Conservation (phyloP, 345 rosid genomes). For the Populus pruinosa region DNA sequence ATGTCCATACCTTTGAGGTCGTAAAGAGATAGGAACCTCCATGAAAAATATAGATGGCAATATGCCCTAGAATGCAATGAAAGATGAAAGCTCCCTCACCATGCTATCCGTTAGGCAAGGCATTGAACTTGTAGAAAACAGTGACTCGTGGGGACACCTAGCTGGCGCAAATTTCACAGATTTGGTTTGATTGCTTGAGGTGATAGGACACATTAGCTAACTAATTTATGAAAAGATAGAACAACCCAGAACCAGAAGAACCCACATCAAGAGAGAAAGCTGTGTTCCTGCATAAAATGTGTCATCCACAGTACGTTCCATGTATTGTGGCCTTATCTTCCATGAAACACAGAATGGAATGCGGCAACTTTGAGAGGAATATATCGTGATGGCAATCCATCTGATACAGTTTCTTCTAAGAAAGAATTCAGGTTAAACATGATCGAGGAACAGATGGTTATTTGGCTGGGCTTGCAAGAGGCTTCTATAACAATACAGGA, state of each 20-base stretch:
- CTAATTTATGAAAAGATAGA: slow-evolving; percentile 11
- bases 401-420: background rate
- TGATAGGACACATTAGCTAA: slow-evolving; percentile 23
- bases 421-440: background rate
- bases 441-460: background rate
- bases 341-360: background rate
- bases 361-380: background rate
- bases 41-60: slow-evolving; percentile 5
- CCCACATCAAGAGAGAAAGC: background rate
- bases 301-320: background rate
- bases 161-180: background rate
- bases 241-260: slow-evolving; percentile 7
- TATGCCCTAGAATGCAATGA: background rate
- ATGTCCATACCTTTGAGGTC: slow-evolving; percentile 11
- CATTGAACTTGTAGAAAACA: slow-evolving; percentile 1
- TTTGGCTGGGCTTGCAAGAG: background rate
- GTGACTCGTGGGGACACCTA: slow-evolving; percentile 4
- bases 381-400: background rate
- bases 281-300: background rate
- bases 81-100: slow-evolving; percentile 15
- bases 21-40: background rate
- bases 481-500: background rate
- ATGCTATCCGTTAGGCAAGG: background rate
- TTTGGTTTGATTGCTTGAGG: slow-evolving; percentile 1
- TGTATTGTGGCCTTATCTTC: no score